Evolutionary conservation across 352 stramenopile species (phyloP).

Genomic region (Pythium brachiatum): DNA sequence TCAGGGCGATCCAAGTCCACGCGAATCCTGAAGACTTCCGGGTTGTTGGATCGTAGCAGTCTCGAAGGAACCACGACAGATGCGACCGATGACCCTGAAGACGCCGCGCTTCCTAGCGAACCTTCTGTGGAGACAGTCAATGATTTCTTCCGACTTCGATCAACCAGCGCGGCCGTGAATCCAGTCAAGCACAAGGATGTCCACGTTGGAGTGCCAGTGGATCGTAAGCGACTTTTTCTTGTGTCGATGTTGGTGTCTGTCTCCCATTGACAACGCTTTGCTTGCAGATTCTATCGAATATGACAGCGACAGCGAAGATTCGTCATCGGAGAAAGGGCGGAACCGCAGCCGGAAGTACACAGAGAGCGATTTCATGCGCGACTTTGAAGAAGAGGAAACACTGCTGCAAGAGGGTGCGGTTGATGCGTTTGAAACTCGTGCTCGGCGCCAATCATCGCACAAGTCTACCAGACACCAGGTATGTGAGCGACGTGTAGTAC

Average conservation of each 20-base stretch:
- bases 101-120: background rate
- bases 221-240: background rate
- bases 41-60: constrained; percentile 11
- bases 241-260: background rate
- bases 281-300: constrained; percentile 11
- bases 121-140: constrained; percentile 39
- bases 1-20: background rate
- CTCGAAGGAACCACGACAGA: constrained; percentile 21
- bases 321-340: constrained; percentile 29
- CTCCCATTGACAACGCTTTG: background rate
- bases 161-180: background rate
- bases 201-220: constrained; percentile 8
- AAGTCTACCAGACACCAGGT: constrained; percentile 15
- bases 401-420: constrained; percentile 30
- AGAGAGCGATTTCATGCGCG: constrained; percentile 73
- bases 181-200: background rate
- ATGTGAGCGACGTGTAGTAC: background rate
- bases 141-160: constrained; percentile 59
- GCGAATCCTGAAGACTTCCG: background rate
- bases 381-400: constrained; percentile 72
- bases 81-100: constrained; percentile 13
- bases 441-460: background rate
- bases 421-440: constrained; percentile 16
- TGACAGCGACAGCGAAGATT: constrained; percentile 48
- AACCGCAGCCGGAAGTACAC: constrained; percentile 67